These are phyloP conservation scores for Seminavis robusta DNA, from an alignment of 108 stramenopile species.

Conservation along the genomic window DNA sequence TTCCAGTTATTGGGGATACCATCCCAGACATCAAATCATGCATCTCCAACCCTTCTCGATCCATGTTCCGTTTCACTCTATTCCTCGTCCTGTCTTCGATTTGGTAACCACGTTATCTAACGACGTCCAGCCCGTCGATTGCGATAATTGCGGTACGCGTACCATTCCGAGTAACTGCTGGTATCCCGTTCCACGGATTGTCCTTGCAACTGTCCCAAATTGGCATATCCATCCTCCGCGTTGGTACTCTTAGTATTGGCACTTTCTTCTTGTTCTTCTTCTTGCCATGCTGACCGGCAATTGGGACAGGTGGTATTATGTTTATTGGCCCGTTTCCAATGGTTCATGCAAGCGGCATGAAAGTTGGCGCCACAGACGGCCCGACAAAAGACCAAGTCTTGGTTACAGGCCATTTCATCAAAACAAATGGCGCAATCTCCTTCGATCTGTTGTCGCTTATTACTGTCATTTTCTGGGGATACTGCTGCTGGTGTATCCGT, in stretches of 20 bases:
- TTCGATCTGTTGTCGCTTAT: not conserved
- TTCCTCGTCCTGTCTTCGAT: too few species aligned
- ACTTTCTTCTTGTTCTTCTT: too few species aligned
- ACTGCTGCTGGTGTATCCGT: too few species aligned
- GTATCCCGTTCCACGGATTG: slow-evolving; percentile 19
- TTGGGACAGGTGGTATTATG: slow-evolving; percentile 33
- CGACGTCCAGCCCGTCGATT: too few species aligned
- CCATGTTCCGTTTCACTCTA: too few species aligned
- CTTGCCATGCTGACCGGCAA: slow-evolving; percentile 32
- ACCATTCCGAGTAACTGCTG: slow-evolving; percentile 6
- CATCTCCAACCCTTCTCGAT: too few species aligned
- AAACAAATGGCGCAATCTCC: slow-evolving; percentile 51
- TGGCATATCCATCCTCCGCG: slow-evolving; percentile 19
- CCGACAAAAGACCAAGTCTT: slow-evolving; percentile 20
- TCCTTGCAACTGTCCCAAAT: slow-evolving; percentile 34
- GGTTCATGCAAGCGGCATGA: slow-evolving; percentile 14
- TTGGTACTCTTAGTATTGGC: not conserved
- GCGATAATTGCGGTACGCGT: too few species aligned
- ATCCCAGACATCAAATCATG: too few species aligned
- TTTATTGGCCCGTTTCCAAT: slow-evolving; percentile 8
- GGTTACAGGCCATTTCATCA: slow-evolving; percentile 13
- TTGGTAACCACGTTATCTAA: too few species aligned
- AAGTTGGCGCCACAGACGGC: slow-evolving; percentile 31
- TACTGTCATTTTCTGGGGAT: too few species aligned
- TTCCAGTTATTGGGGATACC: too few species aligned